Conservation (phyloP, 2,329 filamentous ascomycete species). For the Hyphodiscus sp. region DNA sequence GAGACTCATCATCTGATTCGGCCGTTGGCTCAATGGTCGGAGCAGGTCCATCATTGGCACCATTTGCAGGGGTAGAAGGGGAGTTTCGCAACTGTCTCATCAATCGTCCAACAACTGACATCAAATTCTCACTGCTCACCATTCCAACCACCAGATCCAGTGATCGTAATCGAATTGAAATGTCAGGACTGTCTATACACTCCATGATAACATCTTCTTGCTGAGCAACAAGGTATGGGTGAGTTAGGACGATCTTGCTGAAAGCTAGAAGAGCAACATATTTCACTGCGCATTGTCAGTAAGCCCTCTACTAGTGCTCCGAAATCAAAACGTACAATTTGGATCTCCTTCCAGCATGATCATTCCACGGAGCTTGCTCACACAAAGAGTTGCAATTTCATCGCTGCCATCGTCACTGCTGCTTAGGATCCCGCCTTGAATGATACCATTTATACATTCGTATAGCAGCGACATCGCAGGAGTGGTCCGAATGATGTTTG, state of each 20-base stretch:
- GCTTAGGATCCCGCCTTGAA: conserved; percentile 89
- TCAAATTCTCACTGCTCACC: conserved; percentile 82
- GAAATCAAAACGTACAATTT: conserved; percentile 59
- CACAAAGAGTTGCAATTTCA: conserved; percentile 86
- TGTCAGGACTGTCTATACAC: conserved; percentile 91
- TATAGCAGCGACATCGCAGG: conserved; percentile 97
- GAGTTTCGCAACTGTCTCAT: conserved; percentile 77
- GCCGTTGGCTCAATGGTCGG: conserved; percentile 29
- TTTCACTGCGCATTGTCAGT: conserved; percentile 60
- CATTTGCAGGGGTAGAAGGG: conserved; percentile 41
- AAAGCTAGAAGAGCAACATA: conserved; percentile 94
- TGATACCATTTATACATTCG: conserved; percentile 97
- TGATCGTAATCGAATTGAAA: conserved; percentile 90
- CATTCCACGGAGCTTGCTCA: conserved; percentile 90
- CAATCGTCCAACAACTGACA: conserved; percentile 76
- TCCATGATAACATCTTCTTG: conserved; percentile 96
- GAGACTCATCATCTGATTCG: conserved; percentile 51
- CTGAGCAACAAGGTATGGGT: conserved; percentile 80
- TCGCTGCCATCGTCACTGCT: conserved; percentile 80
- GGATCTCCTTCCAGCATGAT: conserved; percentile 88
- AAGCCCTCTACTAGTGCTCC: conserved; percentile 13
- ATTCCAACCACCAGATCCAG: conserved; percentile 89
- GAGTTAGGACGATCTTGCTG: conserved; percentile 86
- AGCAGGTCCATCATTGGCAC: conserved; percentile 39
- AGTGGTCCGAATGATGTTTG: conserved; percentile 88